Evolutionary conservation across 352 stramenopile species (phyloP).

Genomic region (Globisporangium splendens): DNA sequence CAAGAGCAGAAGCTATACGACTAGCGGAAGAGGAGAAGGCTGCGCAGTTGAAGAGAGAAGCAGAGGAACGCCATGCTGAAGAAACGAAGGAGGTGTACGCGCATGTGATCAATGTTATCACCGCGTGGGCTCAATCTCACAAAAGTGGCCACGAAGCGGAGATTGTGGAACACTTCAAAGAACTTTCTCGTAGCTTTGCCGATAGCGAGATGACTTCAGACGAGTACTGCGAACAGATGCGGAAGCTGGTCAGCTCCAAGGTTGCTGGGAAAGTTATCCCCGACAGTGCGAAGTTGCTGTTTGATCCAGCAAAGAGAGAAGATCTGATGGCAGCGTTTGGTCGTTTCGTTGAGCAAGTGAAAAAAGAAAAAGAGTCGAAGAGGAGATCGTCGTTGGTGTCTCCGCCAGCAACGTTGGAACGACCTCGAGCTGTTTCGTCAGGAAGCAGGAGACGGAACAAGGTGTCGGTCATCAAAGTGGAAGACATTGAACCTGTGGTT

Average conservation of each 20-base stretch:
- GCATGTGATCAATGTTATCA: constrained; percentile 65
- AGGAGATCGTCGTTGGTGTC: constrained; percentile 46
- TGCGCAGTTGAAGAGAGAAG: constrained; percentile 40
- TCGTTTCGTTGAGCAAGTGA: constrained; percentile 63
- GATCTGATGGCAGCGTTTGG: constrained; percentile 51
- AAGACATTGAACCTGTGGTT: constrained; percentile 82
- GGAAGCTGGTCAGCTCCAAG: constrained; percentile 70
- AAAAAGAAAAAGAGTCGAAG: constrained; percentile 73
- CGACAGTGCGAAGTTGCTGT: constrained; percentile 64
- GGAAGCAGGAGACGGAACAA: constrained; percentile 46
- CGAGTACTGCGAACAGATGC: constrained; percentile 68
- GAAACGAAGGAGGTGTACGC: constrained; percentile 59
- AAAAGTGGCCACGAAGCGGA: constrained; percentile 39
- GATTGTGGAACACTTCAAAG: constrained; percentile 64
- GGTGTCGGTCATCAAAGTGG: constrained; percentile 43
- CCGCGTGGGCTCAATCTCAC: constrained; percentile 54
- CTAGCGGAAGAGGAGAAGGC: constrained; percentile 47
- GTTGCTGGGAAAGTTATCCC: constrained; percentile 69
- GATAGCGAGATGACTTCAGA: constrained; percentile 65
- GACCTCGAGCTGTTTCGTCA: constrained; percentile 30
- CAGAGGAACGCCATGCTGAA: constrained; percentile 52
- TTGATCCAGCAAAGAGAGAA: constrained; percentile 50
- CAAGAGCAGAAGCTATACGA: constrained; percentile 34
- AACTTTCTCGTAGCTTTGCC: constrained; percentile 50
- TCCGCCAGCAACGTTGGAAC: constrained; percentile 20